A percentile compares a stretch with the other conserved stretches of the same genome.
phyloP scores from a whole-genome alignment of 1,139 yeast genomes.

The Debaryomyces subglobosus region DNA sequence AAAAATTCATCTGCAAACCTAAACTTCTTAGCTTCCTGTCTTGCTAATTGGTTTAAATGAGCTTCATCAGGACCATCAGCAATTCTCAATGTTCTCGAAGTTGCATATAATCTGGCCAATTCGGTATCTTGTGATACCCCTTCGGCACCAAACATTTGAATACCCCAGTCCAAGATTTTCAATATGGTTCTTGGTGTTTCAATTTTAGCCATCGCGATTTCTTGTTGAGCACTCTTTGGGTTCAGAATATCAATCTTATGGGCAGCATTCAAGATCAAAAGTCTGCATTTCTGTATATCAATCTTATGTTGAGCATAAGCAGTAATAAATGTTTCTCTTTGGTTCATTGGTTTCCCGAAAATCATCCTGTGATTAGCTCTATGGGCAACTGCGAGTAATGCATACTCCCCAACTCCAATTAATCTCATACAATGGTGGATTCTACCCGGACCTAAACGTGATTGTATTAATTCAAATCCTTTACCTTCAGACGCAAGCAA shows the following conservation, averaged over 20 bases:
- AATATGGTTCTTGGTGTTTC: slow-evolving; percentile 63
- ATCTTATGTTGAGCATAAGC: slow-evolving; percentile 61
- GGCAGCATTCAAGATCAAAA: slow-evolving; percentile 68
- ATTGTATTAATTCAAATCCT: slow-evolving; percentile 71
- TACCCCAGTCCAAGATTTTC: slow-evolving; percentile 63
- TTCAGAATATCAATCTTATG: slow-evolving; percentile 60
- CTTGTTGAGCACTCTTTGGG: slow-evolving; percentile 59
- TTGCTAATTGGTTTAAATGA: slow-evolving; percentile 63
- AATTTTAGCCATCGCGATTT: slow-evolving; percentile 71
- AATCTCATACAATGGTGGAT: slow-evolving; percentile 77
- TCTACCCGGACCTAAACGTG: slow-evolving; percentile 73
- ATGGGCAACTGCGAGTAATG: slow-evolving; percentile 53
- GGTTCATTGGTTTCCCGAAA: slow-evolving; percentile 57
- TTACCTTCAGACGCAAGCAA: slow-evolving; percentile 56
- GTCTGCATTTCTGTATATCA: slow-evolving; percentile 58
- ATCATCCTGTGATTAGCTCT: slow-evolving; percentile 60
- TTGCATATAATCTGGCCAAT: slow-evolving; percentile 59
- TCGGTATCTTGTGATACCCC: slow-evolving; percentile 69
- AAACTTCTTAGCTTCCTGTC: slow-evolving; percentile 44
- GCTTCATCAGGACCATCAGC: slow-evolving; percentile 84
- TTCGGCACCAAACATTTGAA: slow-evolving; percentile 72
- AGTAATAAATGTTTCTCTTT: slow-evolving; percentile 56
- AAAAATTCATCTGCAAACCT: slow-evolving; percentile 38
- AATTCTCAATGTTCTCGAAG: slow-evolving; percentile 61
- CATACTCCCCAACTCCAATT: slow-evolving; percentile 68